Evolutionary conservation across 257 asterid species (phyloP).

Genomic region (Primulina eburnea): DNA sequence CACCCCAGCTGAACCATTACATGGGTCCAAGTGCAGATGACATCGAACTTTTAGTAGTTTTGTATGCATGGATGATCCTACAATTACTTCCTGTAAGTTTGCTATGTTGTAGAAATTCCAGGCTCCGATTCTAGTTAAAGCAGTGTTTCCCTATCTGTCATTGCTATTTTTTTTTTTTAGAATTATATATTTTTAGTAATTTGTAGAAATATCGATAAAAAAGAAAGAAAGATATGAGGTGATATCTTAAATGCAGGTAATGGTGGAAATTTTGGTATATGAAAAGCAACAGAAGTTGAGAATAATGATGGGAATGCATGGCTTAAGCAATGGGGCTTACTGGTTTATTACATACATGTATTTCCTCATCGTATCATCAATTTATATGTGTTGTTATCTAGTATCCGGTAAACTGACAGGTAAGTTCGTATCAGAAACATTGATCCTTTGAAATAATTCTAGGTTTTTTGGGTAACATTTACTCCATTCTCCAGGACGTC

Average conservation of each 20-base stretch:
- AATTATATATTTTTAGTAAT: too few relatives aligned
- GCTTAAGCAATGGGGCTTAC: slow-evolving; percentile 40
- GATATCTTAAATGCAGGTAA: not conserved
- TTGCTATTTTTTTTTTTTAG: too few relatives aligned
- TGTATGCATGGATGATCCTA: slow-evolving; percentile 37
- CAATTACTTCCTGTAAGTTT: slow-evolving; percentile 42
- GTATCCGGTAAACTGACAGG: slow-evolving; percentile 38
- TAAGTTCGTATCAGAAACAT: slow-evolving; percentile 4
- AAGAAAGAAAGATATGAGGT: too few relatives aligned
- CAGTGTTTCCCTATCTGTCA: too few relatives aligned
- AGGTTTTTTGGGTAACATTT: slow-evolving; percentile 12
- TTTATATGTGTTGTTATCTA: slow-evolving; percentile 30
- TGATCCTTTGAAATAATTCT: not conserved
- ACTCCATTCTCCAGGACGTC: slow-evolving; percentile 29
- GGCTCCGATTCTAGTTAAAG: too few relatives aligned
- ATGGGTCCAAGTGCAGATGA: not conserved
- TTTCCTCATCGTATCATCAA: slow-evolving; percentile 33
- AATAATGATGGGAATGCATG: slow-evolving; percentile 51
- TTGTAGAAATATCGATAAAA: too few relatives aligned
- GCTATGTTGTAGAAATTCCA: too few relatives aligned
- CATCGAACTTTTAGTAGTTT: slow-evolving; percentile 4
- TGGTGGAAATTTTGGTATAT: slow-evolving; percentile 27
- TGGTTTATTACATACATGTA: slow-evolving; percentile 38
- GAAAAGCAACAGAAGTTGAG: slow-evolving; percentile 42
- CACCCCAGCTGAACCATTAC: slow-evolving; percentile 20